Conservation (phyloP, 2,329 filamentous ascomycete species). For the Aureobasidium pullulans region DNA sequence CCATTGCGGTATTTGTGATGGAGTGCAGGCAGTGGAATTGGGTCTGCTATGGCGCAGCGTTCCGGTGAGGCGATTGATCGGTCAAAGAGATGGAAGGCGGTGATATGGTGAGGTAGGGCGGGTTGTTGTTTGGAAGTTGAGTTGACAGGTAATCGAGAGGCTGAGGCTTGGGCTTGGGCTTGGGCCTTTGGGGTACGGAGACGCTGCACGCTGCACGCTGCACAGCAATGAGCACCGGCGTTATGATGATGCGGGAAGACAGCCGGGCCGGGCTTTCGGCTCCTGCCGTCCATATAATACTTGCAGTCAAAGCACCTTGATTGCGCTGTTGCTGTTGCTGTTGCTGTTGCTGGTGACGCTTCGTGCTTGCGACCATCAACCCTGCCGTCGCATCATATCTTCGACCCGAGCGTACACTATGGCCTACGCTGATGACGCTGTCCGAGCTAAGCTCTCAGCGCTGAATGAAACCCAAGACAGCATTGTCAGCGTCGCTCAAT, state of each 20-base stretch:
- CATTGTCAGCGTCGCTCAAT: slow-evolving; percentile 93
- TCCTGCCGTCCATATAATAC: neutral
- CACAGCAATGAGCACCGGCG: neutral
- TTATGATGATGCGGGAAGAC: slow-evolving; percentile 1
- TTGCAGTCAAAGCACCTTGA: neutral
- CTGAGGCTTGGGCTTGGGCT: neutral
- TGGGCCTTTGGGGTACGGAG: neutral
- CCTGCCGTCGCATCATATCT: neutral
- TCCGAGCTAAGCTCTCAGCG: slow-evolving; percentile 87
- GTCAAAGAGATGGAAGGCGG: neutral
- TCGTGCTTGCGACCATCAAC: neutral
- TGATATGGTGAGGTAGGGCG: neutral
- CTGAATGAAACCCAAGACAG: slow-evolving; percentile 97
- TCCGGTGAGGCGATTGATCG: neutral
- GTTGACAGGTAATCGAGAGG: neutral
- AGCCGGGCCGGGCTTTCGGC: neutral
- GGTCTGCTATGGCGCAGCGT: neutral
- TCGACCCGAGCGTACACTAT: slow-evolving; percentile 41
- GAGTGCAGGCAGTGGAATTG: neutral
- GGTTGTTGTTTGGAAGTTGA: slow-evolving; percentile 1
- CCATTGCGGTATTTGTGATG: slow-evolving; percentile 29
- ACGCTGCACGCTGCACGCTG: neutral
- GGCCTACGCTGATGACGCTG: slow-evolving; percentile 93
- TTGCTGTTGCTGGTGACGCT: neutral
- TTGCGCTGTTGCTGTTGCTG: neutral